Percentiles rank a stretch among this genome's conserved stretches.
Evolutionary conservation across 176 grass and related monocot species (phyloP).

Genomic region (Olyra latifolia): DNA sequence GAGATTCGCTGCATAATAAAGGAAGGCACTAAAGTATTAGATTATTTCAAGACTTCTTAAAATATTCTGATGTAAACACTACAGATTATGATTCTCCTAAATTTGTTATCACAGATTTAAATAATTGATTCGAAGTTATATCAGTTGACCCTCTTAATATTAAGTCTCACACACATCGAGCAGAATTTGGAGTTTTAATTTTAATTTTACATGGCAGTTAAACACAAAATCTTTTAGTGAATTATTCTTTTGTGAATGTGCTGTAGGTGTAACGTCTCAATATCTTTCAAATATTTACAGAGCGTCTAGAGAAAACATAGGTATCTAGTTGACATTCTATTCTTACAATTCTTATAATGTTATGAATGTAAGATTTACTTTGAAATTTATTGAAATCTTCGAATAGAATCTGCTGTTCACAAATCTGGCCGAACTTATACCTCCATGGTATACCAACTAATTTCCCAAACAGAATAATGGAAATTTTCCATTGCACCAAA

Average conservation of each 20-base stretch:
- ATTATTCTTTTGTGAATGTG: neutral
- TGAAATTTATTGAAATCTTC: neutral
- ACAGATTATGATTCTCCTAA: neutral
- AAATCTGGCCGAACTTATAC: neutral
- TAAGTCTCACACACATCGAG: neutral
- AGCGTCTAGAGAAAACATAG: neutral
- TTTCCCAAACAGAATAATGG: neutral
- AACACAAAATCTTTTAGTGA: constrained; percentile 13
- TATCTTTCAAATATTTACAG: neutral
- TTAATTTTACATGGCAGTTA: neutral
- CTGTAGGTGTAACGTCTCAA: neutral
- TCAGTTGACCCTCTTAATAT: neutral
- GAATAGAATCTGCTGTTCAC: neutral
- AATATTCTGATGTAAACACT: neutral
- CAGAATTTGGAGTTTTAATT: neutral
- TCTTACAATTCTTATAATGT: neutral
- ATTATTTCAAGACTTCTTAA: neutral
- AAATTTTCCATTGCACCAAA: neutral
- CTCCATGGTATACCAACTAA: neutral
- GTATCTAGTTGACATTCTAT: neutral
- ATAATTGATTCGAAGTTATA: neutral
- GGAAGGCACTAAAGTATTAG: constrained; percentile 13
- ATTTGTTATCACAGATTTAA: neutral
- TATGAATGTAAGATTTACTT: neutral
- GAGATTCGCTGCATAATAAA: constrained; percentile 61